These are phyloP conservation scores for Aspergillus conjunctus DNA, from an alignment of 495 filamentous ascomycete species.

Conservation along the genomic window DNA sequence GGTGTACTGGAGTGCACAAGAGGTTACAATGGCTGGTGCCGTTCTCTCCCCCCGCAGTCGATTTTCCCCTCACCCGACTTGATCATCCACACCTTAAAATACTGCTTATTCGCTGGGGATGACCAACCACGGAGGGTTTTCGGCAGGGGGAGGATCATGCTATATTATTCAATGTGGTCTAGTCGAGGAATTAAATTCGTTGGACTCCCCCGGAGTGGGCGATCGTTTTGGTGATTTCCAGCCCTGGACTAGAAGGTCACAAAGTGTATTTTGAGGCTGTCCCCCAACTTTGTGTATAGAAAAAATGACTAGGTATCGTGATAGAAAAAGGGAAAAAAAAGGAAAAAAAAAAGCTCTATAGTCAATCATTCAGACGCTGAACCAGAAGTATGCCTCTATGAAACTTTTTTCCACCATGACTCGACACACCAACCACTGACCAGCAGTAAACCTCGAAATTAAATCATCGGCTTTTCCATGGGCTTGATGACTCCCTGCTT, in stretches of 20 bases:
- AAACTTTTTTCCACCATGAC: background rate
- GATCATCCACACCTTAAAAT: conserved; percentile 12
- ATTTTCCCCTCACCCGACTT: conserved; percentile 19
- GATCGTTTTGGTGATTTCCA: background rate
- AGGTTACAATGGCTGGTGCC: conserved; percentile 15
- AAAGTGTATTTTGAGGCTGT: background rate
- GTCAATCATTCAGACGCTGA: background rate
- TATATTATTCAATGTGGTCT: background rate
- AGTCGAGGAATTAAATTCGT: background rate
- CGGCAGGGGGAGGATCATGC: background rate
- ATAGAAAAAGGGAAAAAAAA: no score
- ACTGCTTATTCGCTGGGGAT: conserved; percentile 11
- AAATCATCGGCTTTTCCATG: conserved; percentile 76
- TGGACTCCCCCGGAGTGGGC: background rate
- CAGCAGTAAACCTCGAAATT: conserved; percentile 20
- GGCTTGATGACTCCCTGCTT: conserved; percentile 92
- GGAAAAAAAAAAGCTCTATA: conserved; percentile 10
- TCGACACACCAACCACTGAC: conserved; percentile 8
- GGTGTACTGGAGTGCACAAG: conserved; percentile 4
- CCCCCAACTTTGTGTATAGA: background rate
- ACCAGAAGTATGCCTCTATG: background rate
- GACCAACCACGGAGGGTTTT: conserved; percentile 9
- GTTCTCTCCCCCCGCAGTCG: conserved; percentile 8
- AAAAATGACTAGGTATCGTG: conserved; percentile 21
- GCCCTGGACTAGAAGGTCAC: background rate